phyloP scores from a whole-genome alignment of 139 green algal genomes.

The Limnomonas spitsbergensis region DNA sequence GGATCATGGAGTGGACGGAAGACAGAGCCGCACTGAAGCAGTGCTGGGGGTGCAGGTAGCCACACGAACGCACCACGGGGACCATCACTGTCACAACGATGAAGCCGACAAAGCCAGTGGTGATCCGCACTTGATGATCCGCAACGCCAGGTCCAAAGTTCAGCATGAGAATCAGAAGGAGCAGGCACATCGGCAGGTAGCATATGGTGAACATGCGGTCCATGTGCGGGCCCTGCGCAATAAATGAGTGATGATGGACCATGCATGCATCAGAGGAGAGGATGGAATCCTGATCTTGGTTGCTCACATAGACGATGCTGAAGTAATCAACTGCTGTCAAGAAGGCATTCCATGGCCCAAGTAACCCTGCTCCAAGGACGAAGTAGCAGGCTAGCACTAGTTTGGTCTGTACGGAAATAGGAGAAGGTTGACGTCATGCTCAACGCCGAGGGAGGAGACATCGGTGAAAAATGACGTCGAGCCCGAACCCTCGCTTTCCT shows the following conservation, averaged over 20 bases:
- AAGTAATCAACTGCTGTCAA: slow-evolving; percentile 68
- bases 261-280: not conserved
- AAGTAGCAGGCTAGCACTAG: slow-evolving; percentile 23
- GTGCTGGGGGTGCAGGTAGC: too few relatives aligned
- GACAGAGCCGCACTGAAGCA: too few relatives aligned
- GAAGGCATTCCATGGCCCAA: slow-evolving; percentile 76
- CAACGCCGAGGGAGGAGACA: too few relatives aligned
- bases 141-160: not conserved
- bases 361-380: slow-evolving; percentile 42
- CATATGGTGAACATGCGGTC: slow-evolving; percentile 69
- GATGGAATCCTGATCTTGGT: too few relatives aligned
- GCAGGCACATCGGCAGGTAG: slow-evolving; percentile 65
- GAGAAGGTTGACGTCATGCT: too few relatives aligned
- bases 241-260: too few relatives aligned
- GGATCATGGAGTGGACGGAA: too few relatives aligned
- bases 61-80: slow-evolving; percentile 1
- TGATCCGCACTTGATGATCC: not conserved
- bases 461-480: too few relatives aligned
- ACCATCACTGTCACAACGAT: not conserved
- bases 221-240: slow-evolving; percentile 62
- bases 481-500: too few relatives aligned
- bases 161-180: slow-evolving; percentile 32
- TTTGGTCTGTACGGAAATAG: not conserved
- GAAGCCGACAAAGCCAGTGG: not conserved
- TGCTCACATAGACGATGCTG: slow-evolving; percentile 11